phyloP scores from a whole-genome alignment of 208 protist species.

The Acanthamoeba sp. region DNA sequence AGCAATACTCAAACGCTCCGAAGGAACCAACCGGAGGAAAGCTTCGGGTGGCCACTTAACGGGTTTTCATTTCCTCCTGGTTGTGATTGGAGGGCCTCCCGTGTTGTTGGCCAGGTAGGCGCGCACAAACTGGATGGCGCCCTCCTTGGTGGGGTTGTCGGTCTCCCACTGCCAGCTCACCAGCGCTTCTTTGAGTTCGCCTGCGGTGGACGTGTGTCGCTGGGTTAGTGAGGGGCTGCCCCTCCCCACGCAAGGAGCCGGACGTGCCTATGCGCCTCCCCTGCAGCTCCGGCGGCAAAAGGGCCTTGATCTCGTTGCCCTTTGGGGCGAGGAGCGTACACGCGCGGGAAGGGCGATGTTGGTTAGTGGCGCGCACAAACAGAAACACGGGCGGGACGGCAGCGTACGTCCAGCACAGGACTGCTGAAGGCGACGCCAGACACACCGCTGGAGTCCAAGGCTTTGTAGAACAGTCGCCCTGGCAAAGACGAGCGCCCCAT shows the following conservation, averaged over 20 bases:
- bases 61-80: neutral
- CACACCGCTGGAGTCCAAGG: neutral
- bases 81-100: neutral
- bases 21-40: too few relatives aligned
- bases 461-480: neutral
- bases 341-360: too few relatives aligned
- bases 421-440: neutral
- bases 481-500: neutral
- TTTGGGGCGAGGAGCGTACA: too few relatives aligned
- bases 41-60: neutral
- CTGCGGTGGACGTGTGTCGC: too few relatives aligned
- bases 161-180: neutral
- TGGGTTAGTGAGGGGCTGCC: too few relatives aligned
- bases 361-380: neutral
- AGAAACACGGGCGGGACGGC: too few relatives aligned
- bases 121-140: neutral
- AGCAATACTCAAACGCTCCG: too few relatives aligned
- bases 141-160: neutral
- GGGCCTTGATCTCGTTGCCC: too few relatives aligned
- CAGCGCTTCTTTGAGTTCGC: too few relatives aligned
- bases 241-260: too few relatives aligned
- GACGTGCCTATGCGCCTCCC: too few relatives aligned
- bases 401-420: neutral
- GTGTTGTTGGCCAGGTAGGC: neutral
- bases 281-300: too few relatives aligned